Percentiles rank a stretch among this genome's conserved stretches.
Evolutionary conservation across 371 early-diverging fungal genomes (phyloP).

Genomic region (Batrachochytrium dendrobatidis): DNA sequence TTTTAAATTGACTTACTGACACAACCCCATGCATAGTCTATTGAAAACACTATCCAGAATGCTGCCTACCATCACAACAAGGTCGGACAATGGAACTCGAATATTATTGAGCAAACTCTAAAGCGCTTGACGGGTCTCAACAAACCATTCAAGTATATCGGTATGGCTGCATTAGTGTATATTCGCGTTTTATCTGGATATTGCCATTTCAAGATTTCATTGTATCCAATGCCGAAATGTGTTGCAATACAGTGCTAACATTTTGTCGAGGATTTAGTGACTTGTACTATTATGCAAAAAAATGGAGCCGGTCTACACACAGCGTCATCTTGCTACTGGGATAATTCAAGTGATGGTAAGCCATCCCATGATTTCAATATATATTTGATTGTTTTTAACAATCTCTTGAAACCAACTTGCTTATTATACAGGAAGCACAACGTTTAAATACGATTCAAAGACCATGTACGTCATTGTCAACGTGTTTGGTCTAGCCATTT

Average conservation of each 20-base stretch:
- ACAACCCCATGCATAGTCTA: slow-evolving; percentile 32
- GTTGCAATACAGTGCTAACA: background rate
- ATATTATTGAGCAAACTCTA: slow-evolving; percentile 57
- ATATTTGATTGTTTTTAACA: no score
- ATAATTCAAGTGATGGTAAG: slow-evolving; percentile 57
- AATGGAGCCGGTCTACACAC: slow-evolving; percentile 70
- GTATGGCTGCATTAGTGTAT: slow-evolving; percentile 29
- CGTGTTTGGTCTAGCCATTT: slow-evolving; percentile 50
- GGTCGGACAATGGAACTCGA: slow-evolving; percentile 60
- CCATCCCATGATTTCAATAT: no score
- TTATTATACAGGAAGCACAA: slow-evolving; percentile 50
- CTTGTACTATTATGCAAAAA: slow-evolving; percentile 68
- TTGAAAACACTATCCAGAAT: slow-evolving; percentile 54
- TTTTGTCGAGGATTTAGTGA: slow-evolving; percentile 42
- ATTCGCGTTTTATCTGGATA: background rate
- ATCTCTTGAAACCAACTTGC: no score
- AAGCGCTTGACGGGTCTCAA: slow-evolving; percentile 55
- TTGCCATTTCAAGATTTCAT: background rate
- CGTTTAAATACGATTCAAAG: slow-evolving; percentile 59
- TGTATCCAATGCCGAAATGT: background rate
- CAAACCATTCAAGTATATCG: slow-evolving; percentile 68
- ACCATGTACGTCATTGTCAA: slow-evolving; percentile 59
- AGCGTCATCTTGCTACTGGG: slow-evolving; percentile 69
- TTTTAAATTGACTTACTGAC: no score
- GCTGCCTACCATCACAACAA: slow-evolving; percentile 60